Evolutionary conservation across 768 basidiomycete species (phyloP).

Genomic region (Chalciporus sphaerocephalus): DNA sequence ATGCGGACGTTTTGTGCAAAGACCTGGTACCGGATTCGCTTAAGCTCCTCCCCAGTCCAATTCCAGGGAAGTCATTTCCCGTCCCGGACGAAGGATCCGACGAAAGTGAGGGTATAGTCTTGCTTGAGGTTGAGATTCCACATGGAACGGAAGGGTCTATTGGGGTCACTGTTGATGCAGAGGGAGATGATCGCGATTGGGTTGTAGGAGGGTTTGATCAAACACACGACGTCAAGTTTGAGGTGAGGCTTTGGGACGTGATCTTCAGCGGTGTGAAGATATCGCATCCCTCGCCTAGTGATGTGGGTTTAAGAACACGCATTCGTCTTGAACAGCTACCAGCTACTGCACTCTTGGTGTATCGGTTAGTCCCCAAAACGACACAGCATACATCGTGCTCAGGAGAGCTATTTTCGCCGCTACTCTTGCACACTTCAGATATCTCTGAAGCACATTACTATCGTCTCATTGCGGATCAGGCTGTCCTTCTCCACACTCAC

Average conservation of each 20-base stretch:
- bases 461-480: slow-evolving; percentile 37
- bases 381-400: slow-evolving; percentile 22
- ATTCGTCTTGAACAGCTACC: slow-evolving; percentile 53
- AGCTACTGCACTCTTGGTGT: slow-evolving; percentile 61
- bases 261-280: slow-evolving; percentile 37
- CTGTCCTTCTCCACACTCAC: slow-evolving; percentile 59
- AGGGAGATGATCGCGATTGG: slow-evolving; percentile 56
- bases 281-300: slow-evolving; percentile 24
- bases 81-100: slow-evolving; percentile 63
- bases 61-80: slow-evolving; percentile 54
- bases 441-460: slow-evolving; percentile 65
- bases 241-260: slow-evolving; percentile 36
- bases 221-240: slow-evolving; percentile 29
- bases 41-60: slow-evolving; percentile 61
- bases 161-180: slow-evolving; percentile 47
- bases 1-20: slow-evolving; percentile 32
- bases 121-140: slow-evolving; percentile 52
- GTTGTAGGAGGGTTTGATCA: slow-evolving; percentile 51
- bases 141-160: slow-evolving; percentile 37
- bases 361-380: slow-evolving; percentile 44
- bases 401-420: slow-evolving; percentile 49
- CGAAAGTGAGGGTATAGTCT: slow-evolving; percentile 69
- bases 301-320: slow-evolving; percentile 36
- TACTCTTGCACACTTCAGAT: slow-evolving; percentile 62
- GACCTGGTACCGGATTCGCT: slow-evolving; percentile 43